Base-by-base conservation (phyloP, 208 protist genomes). In the Trypanosomatidae sp. region DNA sequence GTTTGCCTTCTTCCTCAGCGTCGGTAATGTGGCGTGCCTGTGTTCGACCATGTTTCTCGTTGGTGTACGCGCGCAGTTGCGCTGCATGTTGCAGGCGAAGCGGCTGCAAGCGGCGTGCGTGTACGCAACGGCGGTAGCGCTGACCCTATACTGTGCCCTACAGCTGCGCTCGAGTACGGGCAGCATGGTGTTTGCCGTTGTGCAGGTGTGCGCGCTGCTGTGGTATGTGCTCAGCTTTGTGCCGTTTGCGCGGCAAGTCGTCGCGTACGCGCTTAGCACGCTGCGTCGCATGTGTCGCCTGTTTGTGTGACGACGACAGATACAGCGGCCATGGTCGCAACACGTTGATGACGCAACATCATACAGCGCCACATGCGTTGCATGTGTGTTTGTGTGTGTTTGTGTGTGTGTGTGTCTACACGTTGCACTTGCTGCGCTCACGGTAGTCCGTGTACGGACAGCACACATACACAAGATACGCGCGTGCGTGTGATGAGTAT, bases 141-240 rank as follows among this genome's bases (percentile, higher is more conserved):
- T 84, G n/a, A 94, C 86, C 6, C 57, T 94, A 33, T 5, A 87
- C 3, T 66, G 63, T 32, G 75, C 74, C 3, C 41, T 93, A 40
- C 56, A 63, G 50, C 73, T 75, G 25, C 58, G 66, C 39, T 77
- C 68, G 2, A 70, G 54, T n/a, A 18, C 84, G 11, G 48, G 75
- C 1, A 66, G 68, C 13, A 45, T 94, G 6, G 10, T 88, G 6
- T 89, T 84, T 48, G 62, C 71, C 0, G 44, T 67, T 1, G 38
- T 71, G 11, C 85, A 92, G 57, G 33, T 93, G 4, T 63, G 26
- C 13, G 67, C 54, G 28, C 24, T 93, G 20, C 43, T 87, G 41
- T 96, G 89, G 89, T 96, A 94, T 52, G 57, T 76, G 15, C 55
- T 96, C 19, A 92, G 86, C 33, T 96, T 73, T 43, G 66, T 96